Evolutionary conservation across 1,139 yeast genomes (phyloP).

Genomic region (Saccharomyces uvarum): DNA sequence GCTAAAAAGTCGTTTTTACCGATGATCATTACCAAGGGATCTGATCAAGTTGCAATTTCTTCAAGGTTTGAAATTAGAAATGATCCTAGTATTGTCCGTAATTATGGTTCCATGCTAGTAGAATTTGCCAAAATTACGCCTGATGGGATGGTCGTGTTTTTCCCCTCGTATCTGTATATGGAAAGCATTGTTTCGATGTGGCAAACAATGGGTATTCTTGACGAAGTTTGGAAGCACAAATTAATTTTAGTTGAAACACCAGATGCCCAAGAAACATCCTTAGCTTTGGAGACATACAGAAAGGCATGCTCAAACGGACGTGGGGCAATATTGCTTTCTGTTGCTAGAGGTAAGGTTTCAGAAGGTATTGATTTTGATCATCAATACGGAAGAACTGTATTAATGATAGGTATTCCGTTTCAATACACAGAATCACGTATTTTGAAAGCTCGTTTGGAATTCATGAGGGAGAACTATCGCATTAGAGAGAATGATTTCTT

Average conservation of each 20-base stretch:
- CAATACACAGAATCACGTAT: conserved; percentile 97
- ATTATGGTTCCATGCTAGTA: conserved; percentile 84
- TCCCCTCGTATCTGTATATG: conserved; percentile 95
- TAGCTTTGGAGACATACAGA: conserved; percentile 90
- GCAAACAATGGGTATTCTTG: conserved; percentile 96
- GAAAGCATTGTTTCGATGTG: conserved; percentile 96
- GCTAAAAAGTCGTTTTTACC: conserved; percentile 91
- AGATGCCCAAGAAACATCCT: conserved; percentile 94
- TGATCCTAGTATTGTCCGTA: conserved; percentile 95
- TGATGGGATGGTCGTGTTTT: conserved; percentile 95
- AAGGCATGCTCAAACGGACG: conserved; percentile 96
- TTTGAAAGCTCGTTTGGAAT: conserved; percentile 87
- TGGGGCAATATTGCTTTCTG: conserved; percentile 92
- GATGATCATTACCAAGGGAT: conserved; percentile 91
- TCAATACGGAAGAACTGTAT: conserved; percentile 95
- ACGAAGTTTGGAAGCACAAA: conserved; percentile 97
- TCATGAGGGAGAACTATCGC: conserved; percentile 83
- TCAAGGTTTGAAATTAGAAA: conserved; percentile 94
- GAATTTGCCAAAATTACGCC: conserved; percentile 95
- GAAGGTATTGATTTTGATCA: conserved; percentile 99
- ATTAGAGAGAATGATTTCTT: conserved; percentile 89
- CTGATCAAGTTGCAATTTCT: conserved; percentile 94
- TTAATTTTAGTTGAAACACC: conserved; percentile 96
- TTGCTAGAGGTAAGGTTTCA: conserved; percentile 97
- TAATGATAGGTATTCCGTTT: conserved; percentile 98